phyloP scores from a whole-genome alignment of 768 basidiomycete species.

The Stropharia rugosoannulata region DNA sequence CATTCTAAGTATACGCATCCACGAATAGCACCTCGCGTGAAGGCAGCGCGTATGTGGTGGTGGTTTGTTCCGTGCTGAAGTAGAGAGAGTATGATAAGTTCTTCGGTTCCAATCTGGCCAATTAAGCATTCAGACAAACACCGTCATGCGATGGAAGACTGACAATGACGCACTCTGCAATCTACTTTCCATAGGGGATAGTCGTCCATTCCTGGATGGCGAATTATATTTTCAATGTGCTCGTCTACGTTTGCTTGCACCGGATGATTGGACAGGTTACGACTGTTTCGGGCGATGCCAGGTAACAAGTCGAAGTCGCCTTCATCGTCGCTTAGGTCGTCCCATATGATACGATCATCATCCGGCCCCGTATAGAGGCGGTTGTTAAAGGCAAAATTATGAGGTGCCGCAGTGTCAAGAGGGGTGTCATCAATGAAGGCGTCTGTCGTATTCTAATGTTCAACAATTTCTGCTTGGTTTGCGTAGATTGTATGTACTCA shows the following conservation, averaged over 20 bases:
- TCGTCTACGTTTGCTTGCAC: not conserved
- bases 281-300: no score
- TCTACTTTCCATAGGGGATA: not conserved
- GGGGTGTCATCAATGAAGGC: not conserved
- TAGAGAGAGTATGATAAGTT: not conserved
- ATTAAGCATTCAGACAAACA: no score
- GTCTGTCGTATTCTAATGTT: no score
- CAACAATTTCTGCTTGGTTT: no score
- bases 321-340: no score
- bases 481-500: not conserved
- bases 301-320: no score
- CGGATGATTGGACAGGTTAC: no score
- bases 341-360: no score
- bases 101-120: not conserved
- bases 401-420: no score
- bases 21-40: constrained; percentile 3
- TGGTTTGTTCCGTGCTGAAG: not conserved
- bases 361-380: no score
- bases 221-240: not conserved
- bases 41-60: constrained; percentile 5
- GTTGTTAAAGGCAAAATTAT: no score
- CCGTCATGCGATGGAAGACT: no score
- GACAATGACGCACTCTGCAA: not conserved
- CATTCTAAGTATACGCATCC: constrained; percentile 13
- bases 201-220: not conserved